Base-by-base conservation (phyloP, 371 early-diverging fungal species). In the Actinomortierella ambigua region DNA sequence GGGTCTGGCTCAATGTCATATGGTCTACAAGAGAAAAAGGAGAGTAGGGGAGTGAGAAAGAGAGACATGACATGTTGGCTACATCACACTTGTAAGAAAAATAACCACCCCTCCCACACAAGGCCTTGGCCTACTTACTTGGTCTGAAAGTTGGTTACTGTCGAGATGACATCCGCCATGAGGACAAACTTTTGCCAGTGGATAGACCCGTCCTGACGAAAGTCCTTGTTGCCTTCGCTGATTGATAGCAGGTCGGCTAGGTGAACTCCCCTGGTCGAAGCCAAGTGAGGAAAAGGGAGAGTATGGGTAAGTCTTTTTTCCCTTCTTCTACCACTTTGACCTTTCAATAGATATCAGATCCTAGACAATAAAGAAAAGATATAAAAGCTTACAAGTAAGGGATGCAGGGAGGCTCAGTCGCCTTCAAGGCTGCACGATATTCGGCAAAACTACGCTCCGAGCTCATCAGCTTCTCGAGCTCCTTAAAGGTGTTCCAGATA, bases 401-500 rank as follows among this genome's bases (percentile, higher is more conserved):
- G 58, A 88, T 84, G 28, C 85, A 81, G 22, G 87, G 85, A 46
- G 79, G 63, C 9, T 65, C 76, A 39, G 82, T 79, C 26, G 80
- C 79, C 50, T 81, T 84, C 11, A 90, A 61, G 17, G 84, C 82
- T 18, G 81, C 63, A 4, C 90, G 82, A 68, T 90, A 90, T n/a
- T 83, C 82, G 41, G 77, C 77, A 64, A 85, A 90, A 0, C 84
- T 82, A 14, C 83, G 77, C 43, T 85, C 85, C 18, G 88, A 82
- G 27, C 87, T 84, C 90, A 90, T 90, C 15, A 88, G 63, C 0
- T 78, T 77, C 63, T 90, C 90, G 14, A 90, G 70, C 29, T 83
- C 81, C 46, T 85, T 84, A 58, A 82, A 80, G 24, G 82, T 79
- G 47, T 82, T 80, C 70, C 81, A 82, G 1, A 81, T 70, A 46